Evolutionary conservation across 352 stramenopile species (phyloP).

Genomic region (Pythium rhizo-oryzae): DNA sequence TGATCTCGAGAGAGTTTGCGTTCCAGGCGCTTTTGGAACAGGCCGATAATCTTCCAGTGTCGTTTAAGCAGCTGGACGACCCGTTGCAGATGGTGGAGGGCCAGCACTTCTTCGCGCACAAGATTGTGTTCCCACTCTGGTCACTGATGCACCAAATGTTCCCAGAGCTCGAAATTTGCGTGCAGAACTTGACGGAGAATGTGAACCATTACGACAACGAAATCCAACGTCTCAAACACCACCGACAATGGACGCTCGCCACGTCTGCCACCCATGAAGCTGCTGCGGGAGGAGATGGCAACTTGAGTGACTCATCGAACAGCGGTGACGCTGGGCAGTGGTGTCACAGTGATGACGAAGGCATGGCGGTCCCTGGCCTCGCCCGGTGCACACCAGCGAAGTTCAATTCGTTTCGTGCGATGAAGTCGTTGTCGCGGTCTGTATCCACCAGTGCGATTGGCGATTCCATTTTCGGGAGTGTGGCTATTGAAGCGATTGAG

Average conservation of each 20-base stretch:
- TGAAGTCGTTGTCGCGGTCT: constrained; percentile 22
- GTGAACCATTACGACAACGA: constrained; percentile 83
- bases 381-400: constrained; percentile 76
- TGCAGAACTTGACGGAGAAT: constrained; percentile 71
- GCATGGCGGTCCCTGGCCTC: constrained; percentile 72
- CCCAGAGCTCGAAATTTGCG: constrained; percentile 63
- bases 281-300: constrained; percentile 10
- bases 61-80: constrained; percentile 81
- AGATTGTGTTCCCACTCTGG: constrained; percentile 82
- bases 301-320: constrained; percentile 14
- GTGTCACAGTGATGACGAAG: constrained; percentile 54
- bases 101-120: constrained; percentile 86
- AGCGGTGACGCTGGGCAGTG: constrained; percentile 11
- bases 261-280: constrained; percentile 16
- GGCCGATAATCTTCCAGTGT: constrained; percentile 76
- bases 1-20: constrained; percentile 91
- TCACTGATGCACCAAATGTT: constrained; percentile 79
- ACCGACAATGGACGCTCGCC: constrained; percentile 14
- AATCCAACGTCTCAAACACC: constrained; percentile 62
- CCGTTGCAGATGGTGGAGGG: constrained; percentile 86
- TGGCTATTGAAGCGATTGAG: constrained; percentile 27
- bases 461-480: constrained; percentile 14
- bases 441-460: constrained; percentile 20
- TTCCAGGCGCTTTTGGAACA: constrained; percentile 86
- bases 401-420: constrained; percentile 83